A percentile compares a stretch with the other conserved stretches of the same genome.
Evolutionary conservation across 768 basidiomycete genomes (phyloP).

Genomic region (Terana coerulea): DNA sequence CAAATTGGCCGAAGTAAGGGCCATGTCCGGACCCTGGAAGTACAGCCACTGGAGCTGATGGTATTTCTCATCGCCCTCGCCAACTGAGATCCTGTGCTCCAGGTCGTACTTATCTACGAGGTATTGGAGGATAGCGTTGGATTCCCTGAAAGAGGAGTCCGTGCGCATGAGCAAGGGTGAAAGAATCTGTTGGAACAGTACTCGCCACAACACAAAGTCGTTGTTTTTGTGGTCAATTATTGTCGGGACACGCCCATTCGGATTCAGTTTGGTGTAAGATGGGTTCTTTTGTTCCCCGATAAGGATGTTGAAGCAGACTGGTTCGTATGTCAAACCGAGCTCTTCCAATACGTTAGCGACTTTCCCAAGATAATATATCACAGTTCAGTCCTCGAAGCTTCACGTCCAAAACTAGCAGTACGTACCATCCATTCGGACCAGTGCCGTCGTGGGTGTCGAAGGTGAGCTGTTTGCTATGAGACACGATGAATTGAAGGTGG

Average conservation of each 20-base stretch:
- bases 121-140: conserved; percentile 39
- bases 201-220: conserved; percentile 30
- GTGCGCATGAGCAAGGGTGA: not conserved
- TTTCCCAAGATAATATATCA: conserved; percentile 16
- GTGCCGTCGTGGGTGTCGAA: conserved; percentile 21
- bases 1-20: conserved; percentile 26
- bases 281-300: conserved; percentile 24
- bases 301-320: conserved; percentile 20
- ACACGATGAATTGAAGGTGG: conserved; percentile 14
- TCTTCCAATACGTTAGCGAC: conserved; percentile 24
- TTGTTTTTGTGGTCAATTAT: conserved; percentile 30
- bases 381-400: not conserved
- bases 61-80: conserved; percentile 16
- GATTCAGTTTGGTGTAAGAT: conserved; percentile 25
- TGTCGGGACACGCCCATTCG: conserved; percentile 34
- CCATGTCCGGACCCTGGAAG: conserved; percentile 32
- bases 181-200: not conserved
- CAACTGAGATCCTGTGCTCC: conserved; percentile 28
- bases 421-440: conserved; percentile 25
- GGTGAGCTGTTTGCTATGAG: conserved; percentile 29
- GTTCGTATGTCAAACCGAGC: conserved; percentile 25
- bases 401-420: not conserved
- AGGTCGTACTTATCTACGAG: conserved; percentile 40
- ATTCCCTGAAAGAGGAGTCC: conserved; percentile 20
- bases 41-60: conserved; percentile 38